A percentile compares a stretch with the other conserved stretches of the same genome.
Evolutionary conservation across 2,329 filamentous ascomycete species (phyloP).

Genomic region (Alternaria brassicae): DNA sequence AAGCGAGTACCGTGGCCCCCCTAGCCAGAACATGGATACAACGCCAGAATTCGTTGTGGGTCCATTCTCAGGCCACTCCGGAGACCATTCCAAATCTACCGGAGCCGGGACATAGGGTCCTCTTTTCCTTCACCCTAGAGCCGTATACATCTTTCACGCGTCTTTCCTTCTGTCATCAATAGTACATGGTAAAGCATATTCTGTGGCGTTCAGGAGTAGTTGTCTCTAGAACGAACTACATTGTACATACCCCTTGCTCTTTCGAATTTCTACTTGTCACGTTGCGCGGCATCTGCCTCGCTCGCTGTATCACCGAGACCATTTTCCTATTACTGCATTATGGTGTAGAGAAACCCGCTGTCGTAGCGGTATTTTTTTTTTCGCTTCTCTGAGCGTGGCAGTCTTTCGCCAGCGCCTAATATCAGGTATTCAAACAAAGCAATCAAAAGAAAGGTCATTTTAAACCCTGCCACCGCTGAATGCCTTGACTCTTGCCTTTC

Average conservation of each 20-base stretch:
- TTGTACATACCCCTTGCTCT: slow-evolving; percentile 21
- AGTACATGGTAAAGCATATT: slow-evolving; percentile 14
- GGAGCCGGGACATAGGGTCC: slow-evolving; percentile 8
- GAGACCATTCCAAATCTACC: slow-evolving; percentile 16
- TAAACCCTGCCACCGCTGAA: too few species aligned
- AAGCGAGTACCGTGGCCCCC: slow-evolving; percentile 49
- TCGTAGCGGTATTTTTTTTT: not conserved
- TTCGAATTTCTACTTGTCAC: not conserved
- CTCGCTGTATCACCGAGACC: slow-evolving; percentile 16
- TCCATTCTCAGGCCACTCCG: slow-evolving; percentile 50
- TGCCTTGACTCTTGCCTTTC: not conserved
- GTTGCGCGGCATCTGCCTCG: not conserved
- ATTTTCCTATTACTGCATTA: not conserved
- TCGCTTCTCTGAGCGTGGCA: slow-evolving; percentile 10
- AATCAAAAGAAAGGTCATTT: slow-evolving; percentile 1
- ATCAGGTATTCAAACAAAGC: not conserved
- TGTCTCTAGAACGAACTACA: not conserved
- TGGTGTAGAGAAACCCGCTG: slow-evolving; percentile 4
- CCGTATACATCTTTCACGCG: not conserved
- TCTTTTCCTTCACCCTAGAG: not conserved
- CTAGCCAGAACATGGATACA: slow-evolving; percentile 54
- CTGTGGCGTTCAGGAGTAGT: slow-evolving; percentile 10
- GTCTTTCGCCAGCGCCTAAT: not conserved
- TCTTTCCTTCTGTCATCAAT: slow-evolving; percentile 6
- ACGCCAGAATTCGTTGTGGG: slow-evolving; percentile 54